Base-by-base conservation (phyloP, 1,284 basidiomycete genomes). In the Meira nashicola region DNA sequence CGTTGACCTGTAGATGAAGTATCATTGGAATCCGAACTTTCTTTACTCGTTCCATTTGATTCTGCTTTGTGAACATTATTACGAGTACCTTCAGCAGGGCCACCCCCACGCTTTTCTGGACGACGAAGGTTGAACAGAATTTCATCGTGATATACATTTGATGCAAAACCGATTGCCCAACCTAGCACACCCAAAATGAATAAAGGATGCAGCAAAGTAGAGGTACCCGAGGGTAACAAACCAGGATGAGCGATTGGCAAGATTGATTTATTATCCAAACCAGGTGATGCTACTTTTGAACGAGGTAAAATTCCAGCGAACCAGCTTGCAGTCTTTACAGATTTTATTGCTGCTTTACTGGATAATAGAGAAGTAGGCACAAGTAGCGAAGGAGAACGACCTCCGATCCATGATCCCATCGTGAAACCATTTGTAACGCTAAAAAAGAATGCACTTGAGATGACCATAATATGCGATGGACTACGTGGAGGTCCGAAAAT, bases 81-180 rank as follows among this genome's bases (percentile, higher is more conserved):
- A 17, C 15, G 15, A 46, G 53, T 46, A 4, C 38, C 43, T 33
- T 62, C 65, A 11, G 63, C 48, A 21, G 54, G 52, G 14, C 59
- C 23, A n/a, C 17, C 53, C 7, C 38, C 51, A 19, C 39, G 12
- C 15, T 53, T 17, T 58, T 23, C 19, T 59, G 58, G 33, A 23
- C 55, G 48, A 8, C 87, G 83, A 50, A 89, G 82, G 74, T 89
- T 83, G 69, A 91, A 83, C 10, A 95, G 84, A 17, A 95, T 83
- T 78, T 93, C 90, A 78, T 95, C 92, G 78, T 95, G 92, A 55
- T 84, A 82, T 39, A 94, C 82, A 75, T 95, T 95, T 0, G 90
- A 89, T 0, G 79, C 80, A 47, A 92, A 83, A 0, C 92, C 92
- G 0, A 82, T 48, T 0, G 81, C 82, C 88, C 89, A 93, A 15